Percentiles rank a stretch among this genome's conserved stretches.
Conservation (phyloP, 2,329 filamentous ascomycete genomes). For the Eurotiales sp. region DNA sequence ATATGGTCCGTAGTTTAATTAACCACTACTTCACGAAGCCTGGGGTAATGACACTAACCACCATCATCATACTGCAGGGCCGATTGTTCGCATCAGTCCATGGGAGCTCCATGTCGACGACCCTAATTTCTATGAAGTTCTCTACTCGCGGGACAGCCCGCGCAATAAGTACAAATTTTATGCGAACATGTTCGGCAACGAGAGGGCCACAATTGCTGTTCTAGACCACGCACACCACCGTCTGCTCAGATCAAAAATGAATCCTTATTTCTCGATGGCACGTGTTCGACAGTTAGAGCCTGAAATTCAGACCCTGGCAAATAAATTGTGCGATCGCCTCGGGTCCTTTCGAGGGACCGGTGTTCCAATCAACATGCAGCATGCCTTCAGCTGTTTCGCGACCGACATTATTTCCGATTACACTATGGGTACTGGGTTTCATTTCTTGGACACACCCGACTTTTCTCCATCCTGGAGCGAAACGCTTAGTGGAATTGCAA, state of each 20-base stretch:
- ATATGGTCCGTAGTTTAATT: too few relatives aligned
- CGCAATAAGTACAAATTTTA: conserved; percentile 29
- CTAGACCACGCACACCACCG: conserved; percentile 31
- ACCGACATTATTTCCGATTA: conserved; percentile 48
- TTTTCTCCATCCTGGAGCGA: conserved; percentile 29
- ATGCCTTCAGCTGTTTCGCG: conserved; percentile 39
- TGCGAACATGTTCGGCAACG: conserved; percentile 25
- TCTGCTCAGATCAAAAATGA: conserved; percentile 29
- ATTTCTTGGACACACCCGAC: conserved; percentile 30
- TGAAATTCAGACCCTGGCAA: conserved; percentile 20
- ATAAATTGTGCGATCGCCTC: conserved; percentile 24
- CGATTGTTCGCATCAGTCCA: conserved; percentile 32
- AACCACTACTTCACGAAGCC: too few relatives aligned
- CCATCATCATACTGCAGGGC: too few relatives aligned
- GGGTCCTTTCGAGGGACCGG: conserved; percentile 17
- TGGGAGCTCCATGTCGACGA: conserved; percentile 32
- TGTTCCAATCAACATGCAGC: conserved; percentile 22
- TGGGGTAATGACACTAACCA: too few relatives aligned
- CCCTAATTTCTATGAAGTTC: conserved; percentile 25
- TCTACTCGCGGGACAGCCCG: conserved; percentile 28
- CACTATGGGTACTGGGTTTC: conserved; percentile 27
- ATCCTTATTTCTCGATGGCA: conserved; percentile 32
- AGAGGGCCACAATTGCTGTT: conserved; percentile 29
- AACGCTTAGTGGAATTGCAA: conserved; percentile 24
- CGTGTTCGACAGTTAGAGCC: conserved; percentile 26